Evolutionary conservation across 2,329 filamentous ascomycete species (phyloP), one percentile per base, ranked within the genome.

Genomic region (Alternaria tenuissima): DNA sequence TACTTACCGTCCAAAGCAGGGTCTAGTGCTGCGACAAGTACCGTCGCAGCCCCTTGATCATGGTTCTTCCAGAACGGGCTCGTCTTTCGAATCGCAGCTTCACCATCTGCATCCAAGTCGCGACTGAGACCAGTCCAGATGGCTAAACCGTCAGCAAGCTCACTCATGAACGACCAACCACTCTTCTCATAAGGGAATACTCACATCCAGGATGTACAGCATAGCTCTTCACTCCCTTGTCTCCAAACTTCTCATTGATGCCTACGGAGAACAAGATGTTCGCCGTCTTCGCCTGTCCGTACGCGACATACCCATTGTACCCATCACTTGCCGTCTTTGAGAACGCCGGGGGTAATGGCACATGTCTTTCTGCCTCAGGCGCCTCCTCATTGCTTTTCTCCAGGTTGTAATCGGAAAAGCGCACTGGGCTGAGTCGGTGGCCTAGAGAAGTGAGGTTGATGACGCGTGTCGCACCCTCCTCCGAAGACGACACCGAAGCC

Each of bases 351-450:
- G 66, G 64, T 5, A 75, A 52, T 1, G 64, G 59, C 11, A 48
- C 52, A 28, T 63, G 67, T 34, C 66, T 61, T 52, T 76, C 73
- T 41, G 73, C 70, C n/a, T 62, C 56, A 6, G 71, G 72, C 1
- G 74, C 60, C n/a, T 70, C 64, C 3, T 48, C 48, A 3, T 48
- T 46, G 2, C 69, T 70, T 4, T 68, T 70, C 44, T 72, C 68
- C 51, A 82, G 78, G 22, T 80, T 80, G 55, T 79, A 80, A 63
- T 84, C 81, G 43, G 82, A 79, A 65, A 84, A 84, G 2, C 80
- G 66, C 3, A 76, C 52, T 1, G 71, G 70, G 34, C 71, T 74
- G 4, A 76, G 49, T 5, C 68, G 54, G 51, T 76, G 72, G 0
- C 74, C 74, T 1, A 73, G 32, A n/a, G 70, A 74, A 9, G 71